A percentile compares a stretch with the other conserved stretches of the same genome.
These are phyloP conservation scores for Yarrowia alimentaria DNA, from an alignment of 805 yeast species.

Conservation along the genomic window DNA sequence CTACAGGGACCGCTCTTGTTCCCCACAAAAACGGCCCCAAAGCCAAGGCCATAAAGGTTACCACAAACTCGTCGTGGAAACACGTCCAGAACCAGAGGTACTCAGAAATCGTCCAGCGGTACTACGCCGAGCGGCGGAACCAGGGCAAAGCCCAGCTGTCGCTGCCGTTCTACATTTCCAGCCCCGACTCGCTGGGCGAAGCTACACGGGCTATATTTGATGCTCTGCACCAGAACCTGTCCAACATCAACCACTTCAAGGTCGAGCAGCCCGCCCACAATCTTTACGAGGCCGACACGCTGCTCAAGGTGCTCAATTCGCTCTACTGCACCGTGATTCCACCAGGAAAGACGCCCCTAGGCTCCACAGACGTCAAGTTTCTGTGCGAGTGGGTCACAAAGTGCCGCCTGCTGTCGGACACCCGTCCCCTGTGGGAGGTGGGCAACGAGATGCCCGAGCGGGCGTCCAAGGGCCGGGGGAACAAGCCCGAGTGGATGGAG, in stretches of 20 bases:
- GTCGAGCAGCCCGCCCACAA: constrained; percentile 9
- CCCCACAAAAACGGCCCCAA: no score
- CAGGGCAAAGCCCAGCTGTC: background rate
- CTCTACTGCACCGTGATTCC: constrained; percentile 1
- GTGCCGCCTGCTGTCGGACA: constrained; percentile 12
- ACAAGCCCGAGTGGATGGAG: constrained; percentile 19
- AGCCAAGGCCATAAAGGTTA: background rate
- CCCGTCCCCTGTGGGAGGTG: constrained; percentile 11
- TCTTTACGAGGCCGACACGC: constrained; percentile 1
- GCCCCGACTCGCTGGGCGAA: background rate
- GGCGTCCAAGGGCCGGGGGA: background rate
- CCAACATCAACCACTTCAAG: constrained; percentile 9
- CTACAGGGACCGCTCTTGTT: background rate
- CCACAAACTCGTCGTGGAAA: constrained; percentile 4
- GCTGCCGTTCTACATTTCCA: background rate
- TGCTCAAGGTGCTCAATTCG: background rate
- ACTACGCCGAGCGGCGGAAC: constrained; percentile 4
- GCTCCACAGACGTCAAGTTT: background rate
- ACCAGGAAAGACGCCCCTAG: background rate
- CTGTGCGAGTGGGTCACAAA: constrained; percentile 9
- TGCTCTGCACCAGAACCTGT: background rate
- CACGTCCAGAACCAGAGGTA: constrained; percentile 5
- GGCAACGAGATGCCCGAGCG: constrained; percentile 2
- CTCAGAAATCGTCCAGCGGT: constrained; percentile 3
- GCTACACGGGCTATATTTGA: constrained; percentile 5